phyloP scores from a whole-genome alignment of 2,329 filamentous ascomycete genomes.

The Xylaria multiplex region DNA sequence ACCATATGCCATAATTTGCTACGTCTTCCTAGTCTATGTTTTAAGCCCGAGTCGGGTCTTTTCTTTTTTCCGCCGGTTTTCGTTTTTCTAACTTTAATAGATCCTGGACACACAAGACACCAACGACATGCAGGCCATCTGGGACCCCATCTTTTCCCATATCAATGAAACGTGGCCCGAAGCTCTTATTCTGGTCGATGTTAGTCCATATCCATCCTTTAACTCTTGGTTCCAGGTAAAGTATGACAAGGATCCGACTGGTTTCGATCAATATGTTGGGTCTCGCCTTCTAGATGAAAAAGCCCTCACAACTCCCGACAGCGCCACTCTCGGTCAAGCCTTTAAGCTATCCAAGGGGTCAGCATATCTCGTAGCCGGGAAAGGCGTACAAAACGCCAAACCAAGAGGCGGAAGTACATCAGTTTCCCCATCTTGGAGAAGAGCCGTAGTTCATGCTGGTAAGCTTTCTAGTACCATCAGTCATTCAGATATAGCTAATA shows the following conservation, averaged over 20 bases:
- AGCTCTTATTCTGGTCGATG: slow-evolving; percentile 32
- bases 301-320: slow-evolving; percentile 49
- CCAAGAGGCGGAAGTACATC: slow-evolving; percentile 58
- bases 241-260: slow-evolving; percentile 51
- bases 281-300: slow-evolving; percentile 57
- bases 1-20: too few species aligned
- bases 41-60: too few species aligned
- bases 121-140: slow-evolving; percentile 43
- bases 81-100: not conserved
- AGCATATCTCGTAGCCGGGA: slow-evolving; percentile 56
- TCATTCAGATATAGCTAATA: slow-evolving; percentile 21
- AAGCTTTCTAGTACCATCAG: slow-evolving; percentile 36
- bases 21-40: too few species aligned
- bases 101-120: slow-evolving; percentile 52
- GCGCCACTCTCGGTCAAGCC: slow-evolving; percentile 51
- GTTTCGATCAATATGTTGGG: slow-evolving; percentile 51
- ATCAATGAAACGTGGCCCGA: slow-evolving; percentile 53
- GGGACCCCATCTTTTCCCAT: slow-evolving; percentile 52
- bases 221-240: slow-evolving; percentile 52
- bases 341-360: slow-evolving; percentile 51
- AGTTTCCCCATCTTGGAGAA: slow-evolving; percentile 63
- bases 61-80: too few species aligned
- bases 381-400: slow-evolving; percentile 56
- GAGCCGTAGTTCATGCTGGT: slow-evolving; percentile 55
- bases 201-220: slow-evolving; percentile 50